Percentiles rank a stretch among this genome's conserved stretches.
Conservation (phyloP, 2,329 filamentous ascomycete genomes). For the Kalmusia sp. region DNA sequence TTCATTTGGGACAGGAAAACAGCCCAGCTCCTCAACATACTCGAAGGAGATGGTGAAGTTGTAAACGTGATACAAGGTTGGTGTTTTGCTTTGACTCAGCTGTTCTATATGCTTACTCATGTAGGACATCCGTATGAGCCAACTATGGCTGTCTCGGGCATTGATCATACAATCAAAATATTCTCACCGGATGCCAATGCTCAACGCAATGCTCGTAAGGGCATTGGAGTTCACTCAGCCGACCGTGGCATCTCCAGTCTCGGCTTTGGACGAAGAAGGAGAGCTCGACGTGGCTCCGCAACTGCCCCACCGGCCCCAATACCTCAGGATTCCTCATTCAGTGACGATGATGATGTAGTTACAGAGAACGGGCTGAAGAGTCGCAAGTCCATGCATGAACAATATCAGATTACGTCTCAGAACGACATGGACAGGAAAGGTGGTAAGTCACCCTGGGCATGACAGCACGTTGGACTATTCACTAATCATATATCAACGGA, state of each 20-base stretch:
- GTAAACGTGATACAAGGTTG: conserved; percentile 72
- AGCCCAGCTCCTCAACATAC: conserved; percentile 66
- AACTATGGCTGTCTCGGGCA: conserved; percentile 70
- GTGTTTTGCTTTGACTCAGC: conserved; percentile 1
- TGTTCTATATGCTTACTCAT: conserved; percentile 18
- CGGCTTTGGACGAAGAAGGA: conserved; percentile 29
- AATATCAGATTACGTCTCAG: conserved; percentile 66
- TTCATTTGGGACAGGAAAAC: conserved; percentile 75
- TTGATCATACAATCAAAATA: conserved; percentile 73
- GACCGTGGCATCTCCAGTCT: conserved; percentile 54
- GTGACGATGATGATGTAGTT: conserved; percentile 40
- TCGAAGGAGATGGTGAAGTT: conserved; percentile 72
- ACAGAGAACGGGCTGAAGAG: conserved; percentile 59
- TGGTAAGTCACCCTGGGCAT: conserved; percentile 49
- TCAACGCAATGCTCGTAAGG: conserved; percentile 63
- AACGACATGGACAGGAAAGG: conserved; percentile 68
- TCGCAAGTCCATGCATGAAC: conserved; percentile 65
- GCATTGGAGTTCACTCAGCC: conserved; percentile 63
- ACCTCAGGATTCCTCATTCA: conserved; percentile 16
- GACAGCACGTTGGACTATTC: conserved; percentile 65
- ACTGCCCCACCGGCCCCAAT: conserved; percentile 11
- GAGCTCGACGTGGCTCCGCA: conserved; percentile 14
- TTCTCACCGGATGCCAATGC: conserved; percentile 68
- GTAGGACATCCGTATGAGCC: conserved; percentile 71
- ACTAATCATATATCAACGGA: background rate